Conservation (phyloP, 2,329 filamentous ascomycete species). For the Ascosphaera apis region DNA sequence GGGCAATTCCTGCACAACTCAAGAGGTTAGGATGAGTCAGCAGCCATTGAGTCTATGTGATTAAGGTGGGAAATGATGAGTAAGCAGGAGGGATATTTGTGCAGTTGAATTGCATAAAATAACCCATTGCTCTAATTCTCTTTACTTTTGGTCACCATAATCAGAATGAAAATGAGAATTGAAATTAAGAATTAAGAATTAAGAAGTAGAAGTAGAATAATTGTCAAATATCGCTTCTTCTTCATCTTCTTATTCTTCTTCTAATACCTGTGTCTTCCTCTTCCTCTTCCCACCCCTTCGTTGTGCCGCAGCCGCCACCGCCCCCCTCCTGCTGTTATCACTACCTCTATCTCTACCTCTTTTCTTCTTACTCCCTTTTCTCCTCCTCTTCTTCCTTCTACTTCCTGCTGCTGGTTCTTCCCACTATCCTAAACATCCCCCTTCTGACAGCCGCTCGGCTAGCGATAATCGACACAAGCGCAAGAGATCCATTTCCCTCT, state of each 20-base stretch:
- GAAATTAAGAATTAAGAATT: too few species aligned
- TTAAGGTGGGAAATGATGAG: too few species aligned
- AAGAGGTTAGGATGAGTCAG: too few species aligned
- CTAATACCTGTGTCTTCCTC: not conserved
- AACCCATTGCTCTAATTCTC: too few species aligned
- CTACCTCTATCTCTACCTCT: slow-evolving; percentile 5
- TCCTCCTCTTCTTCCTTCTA: slow-evolving; percentile 5
- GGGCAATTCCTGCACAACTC: too few species aligned
- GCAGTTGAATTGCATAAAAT: too few species aligned
- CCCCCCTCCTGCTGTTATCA: slow-evolving; percentile 2
- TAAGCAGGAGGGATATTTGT: too few species aligned
- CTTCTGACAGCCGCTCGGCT: slow-evolving; percentile 21
- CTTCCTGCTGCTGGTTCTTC: not conserved
- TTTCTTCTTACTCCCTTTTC: slow-evolving; percentile 2
- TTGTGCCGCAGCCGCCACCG: not conserved
- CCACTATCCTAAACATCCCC: not conserved
- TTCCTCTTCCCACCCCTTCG: not conserved
- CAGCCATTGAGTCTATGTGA: too few species aligned
- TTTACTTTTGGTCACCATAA: too few species aligned
- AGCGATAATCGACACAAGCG: slow-evolving; percentile 9
- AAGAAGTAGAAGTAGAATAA: too few species aligned
- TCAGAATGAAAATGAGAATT: too few species aligned
- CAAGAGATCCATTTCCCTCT: slow-evolving; percentile 8
- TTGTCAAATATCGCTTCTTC: too few species aligned
- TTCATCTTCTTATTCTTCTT: not conserved